Evolutionary conservation across 1,284 basidiomycete species (phyloP).

Genomic region (Cryptococcus sp.): DNA sequence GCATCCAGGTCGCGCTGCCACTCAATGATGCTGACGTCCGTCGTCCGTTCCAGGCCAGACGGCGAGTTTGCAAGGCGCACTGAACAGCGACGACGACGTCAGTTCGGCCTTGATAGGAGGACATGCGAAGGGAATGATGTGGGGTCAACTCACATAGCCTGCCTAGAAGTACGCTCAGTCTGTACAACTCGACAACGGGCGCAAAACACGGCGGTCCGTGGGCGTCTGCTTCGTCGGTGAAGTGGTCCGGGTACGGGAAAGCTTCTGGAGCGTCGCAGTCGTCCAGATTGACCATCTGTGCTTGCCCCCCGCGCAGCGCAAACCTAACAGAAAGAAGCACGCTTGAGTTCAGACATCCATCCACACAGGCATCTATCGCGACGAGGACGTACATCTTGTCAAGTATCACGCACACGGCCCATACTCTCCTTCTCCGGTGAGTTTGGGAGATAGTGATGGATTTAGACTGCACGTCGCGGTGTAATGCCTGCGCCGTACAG

Average conservation of each 20-base stretch:
- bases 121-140: too few species aligned
- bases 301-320: constrained; percentile 13
- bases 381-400: not conserved
- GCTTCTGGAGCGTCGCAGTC: constrained; percentile 21
- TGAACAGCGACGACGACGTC: too few species aligned
- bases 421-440: constrained; percentile 6
- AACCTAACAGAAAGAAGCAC: not conserved
- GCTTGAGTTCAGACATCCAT: too few species aligned
- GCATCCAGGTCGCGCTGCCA: constrained; percentile 16
- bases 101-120: not conserved
- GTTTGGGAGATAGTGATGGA: constrained; percentile 4
- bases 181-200: constrained; percentile 14
- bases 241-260: constrained; percentile 14
- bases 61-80: constrained; percentile 8
- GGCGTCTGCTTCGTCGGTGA: constrained; percentile 5
- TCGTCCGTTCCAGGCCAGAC: constrained; percentile 7
- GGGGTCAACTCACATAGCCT: constrained; percentile 11
- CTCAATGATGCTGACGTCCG: constrained; percentile 13
- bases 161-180: constrained; percentile 19
- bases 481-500: not conserved
- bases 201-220: constrained; percentile 13
- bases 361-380: too few species aligned
- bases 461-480: constrained; percentile 2
- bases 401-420: constrained; percentile 5
- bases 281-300: constrained; percentile 14